These are phyloP conservation scores for Leishmania aethiopica DNA, from an alignment of 208 protist genomes.

Conservation along the genomic window DNA sequence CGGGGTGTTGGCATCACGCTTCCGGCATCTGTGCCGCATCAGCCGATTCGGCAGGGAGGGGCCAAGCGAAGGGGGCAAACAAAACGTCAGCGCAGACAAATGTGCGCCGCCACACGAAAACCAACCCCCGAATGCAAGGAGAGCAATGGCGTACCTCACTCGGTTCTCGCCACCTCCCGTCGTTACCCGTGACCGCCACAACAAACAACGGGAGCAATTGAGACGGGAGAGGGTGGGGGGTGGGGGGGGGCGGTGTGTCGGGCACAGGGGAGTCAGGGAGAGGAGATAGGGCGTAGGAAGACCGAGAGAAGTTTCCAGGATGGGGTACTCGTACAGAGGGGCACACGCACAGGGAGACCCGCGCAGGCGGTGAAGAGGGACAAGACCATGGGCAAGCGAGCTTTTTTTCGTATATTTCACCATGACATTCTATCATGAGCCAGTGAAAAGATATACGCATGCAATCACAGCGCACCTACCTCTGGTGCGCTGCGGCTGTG, in stretches of 20 bases:
- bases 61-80: background rate
- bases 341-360: background rate
- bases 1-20: background rate
- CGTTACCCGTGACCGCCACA: background rate
- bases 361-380: background rate
- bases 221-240: background rate
- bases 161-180: background rate
- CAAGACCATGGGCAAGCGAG: background rate
- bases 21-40: background rate
- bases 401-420: background rate
- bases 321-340: background rate
- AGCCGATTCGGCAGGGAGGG: background rate
- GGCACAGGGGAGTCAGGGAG: background rate
- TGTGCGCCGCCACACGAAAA: background rate
- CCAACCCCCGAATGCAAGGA: background rate
- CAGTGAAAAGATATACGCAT: background rate
- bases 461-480: background rate
- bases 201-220: background rate
- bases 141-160: background rate
- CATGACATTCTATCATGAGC: too few relatives aligned
- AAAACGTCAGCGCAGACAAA: background rate
- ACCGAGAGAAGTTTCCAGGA: background rate
- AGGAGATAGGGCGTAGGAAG: background rate
- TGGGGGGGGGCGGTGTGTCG: background rate
- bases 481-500: background rate